These are phyloP conservation scores for Phytophthora megakarya DNA, from an alignment of 352 stramenopile genomes.

Conservation along the genomic window DNA sequence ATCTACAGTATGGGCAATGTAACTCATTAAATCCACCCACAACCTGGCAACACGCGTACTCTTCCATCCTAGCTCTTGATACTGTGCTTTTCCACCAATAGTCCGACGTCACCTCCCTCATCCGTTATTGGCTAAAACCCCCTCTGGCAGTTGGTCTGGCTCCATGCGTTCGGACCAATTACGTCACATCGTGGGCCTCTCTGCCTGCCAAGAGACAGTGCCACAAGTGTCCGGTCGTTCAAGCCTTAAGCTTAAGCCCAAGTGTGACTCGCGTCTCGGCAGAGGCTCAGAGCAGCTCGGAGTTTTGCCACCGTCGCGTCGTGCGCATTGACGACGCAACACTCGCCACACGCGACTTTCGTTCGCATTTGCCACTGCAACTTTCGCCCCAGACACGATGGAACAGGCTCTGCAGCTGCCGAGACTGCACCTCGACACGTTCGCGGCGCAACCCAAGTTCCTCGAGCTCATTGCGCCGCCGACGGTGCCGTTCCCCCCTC, in stretches of 20 bases:
- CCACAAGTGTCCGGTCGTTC: conserved; percentile 27
- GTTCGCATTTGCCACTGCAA: conserved; percentile 18
- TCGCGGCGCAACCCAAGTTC: conserved; percentile 60
- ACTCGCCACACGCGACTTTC: conserved; percentile 1
- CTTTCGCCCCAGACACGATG: conserved; percentile 31
- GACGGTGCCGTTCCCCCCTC: conserved; percentile 67
- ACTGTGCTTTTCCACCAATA: conserved; percentile 31
- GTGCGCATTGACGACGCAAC: conserved; percentile 3
- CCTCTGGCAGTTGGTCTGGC: conserved; percentile 33
- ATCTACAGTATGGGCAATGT: no score
- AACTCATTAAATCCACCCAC: no score
- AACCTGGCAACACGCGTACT: conserved; percentile 28
- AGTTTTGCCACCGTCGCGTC: conserved; percentile 15
- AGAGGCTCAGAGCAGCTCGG: conserved; percentile 7
- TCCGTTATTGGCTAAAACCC: conserved; percentile 18
- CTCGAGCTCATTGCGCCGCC: conserved; percentile 70
- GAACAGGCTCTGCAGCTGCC: conserved; percentile 70
- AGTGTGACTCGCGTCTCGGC: conserved; percentile 24
- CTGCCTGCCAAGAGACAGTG: conserved; percentile 16
- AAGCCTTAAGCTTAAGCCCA: no score
- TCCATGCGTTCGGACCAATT: conserved; percentile 39
- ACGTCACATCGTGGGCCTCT: conserved; percentile 33
- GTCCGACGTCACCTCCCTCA: conserved; percentile 4
- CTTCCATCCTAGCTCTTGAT: conserved; percentile 31
- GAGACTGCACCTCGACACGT: conserved; percentile 66